phyloP scores from a whole-genome alignment of 768 basidiomycete genomes.

The Termitomyces sp. region DNA sequence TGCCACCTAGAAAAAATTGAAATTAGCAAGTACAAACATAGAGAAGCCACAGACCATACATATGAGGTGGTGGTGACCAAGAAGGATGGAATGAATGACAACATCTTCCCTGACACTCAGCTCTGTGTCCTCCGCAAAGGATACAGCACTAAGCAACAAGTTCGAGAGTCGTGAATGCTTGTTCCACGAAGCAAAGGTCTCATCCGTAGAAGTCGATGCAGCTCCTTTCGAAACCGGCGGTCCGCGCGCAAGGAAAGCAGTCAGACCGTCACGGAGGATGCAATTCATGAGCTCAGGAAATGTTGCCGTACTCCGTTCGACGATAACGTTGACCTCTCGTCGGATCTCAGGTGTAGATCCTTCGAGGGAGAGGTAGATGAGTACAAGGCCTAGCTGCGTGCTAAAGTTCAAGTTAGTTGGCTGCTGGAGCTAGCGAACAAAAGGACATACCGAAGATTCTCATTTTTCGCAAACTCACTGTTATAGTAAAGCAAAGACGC shows the following conservation, averaged over 20 bases:
- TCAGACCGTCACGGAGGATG: conserved; percentile 61
- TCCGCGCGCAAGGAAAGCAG: conserved; percentile 40
- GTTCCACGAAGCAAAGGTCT: conserved; percentile 34
- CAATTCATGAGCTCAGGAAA: conserved; percentile 48
- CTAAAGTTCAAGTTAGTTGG: conserved; percentile 29
- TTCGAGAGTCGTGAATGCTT: conserved; percentile 52
- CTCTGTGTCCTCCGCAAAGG: conserved; percentile 44
- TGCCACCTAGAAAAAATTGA: conserved; percentile 30
- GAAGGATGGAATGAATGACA: conserved; percentile 54
- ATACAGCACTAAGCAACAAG: conserved; percentile 49
- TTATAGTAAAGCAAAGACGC: conserved; percentile 45
- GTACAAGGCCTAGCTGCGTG: conserved; percentile 57
- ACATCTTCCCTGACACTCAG: conserved; percentile 37
- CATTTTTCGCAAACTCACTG: conserved; percentile 49
- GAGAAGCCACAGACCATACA: conserved; percentile 38
- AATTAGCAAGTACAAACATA: neutral
- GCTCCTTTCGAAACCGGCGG: conserved; percentile 20
- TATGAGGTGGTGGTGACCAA: conserved; percentile 71
- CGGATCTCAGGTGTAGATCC: conserved; percentile 53
- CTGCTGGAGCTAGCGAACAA: neutral
- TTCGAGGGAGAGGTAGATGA: conserved; percentile 69
- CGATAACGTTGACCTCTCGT: conserved; percentile 36
- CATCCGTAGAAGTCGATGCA: conserved; percentile 26
- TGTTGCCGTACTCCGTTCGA: conserved; percentile 35
- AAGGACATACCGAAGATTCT: conserved; percentile 48